Conservation (phyloP, 331 rosid genomes). For the Cucumis variabilis region DNA sequence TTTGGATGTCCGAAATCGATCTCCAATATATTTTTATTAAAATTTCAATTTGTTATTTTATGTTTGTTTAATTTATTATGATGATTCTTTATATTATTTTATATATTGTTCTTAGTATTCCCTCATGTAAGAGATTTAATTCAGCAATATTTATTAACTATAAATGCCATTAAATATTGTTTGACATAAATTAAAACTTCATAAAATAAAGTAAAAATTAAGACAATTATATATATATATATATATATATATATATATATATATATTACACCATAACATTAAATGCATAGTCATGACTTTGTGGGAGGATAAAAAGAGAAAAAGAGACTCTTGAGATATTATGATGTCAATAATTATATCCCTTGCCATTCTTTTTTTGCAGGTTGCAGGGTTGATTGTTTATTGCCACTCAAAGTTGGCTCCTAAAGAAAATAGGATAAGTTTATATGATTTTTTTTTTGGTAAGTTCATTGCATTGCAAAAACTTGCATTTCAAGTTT, state of each 20-base stretch:
- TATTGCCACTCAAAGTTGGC: neutral
- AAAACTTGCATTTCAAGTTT: constrained; percentile 1
- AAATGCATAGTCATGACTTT: neutral
- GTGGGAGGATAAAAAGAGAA: too few species aligned
- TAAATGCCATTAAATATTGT: neutral
- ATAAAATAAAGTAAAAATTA: neutral
- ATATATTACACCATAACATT: neutral
- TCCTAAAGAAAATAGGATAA: neutral
- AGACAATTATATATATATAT: neutral
- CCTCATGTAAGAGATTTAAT: neutral
- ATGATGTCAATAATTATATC: neutral
- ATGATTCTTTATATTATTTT: neutral
- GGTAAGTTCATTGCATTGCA: neutral
- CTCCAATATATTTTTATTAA: too few species aligned
- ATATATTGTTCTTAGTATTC: neutral
- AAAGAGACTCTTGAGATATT: neutral
- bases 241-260: neutral
- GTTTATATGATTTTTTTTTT: neutral
- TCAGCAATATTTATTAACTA: neutral
- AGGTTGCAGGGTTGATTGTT: neutral
- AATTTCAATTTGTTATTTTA: too few species aligned
- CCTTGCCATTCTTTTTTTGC: neutral
- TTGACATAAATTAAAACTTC: neutral
- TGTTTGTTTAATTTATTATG: too few species aligned
- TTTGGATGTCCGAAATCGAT: too few species aligned